A percentile compares a stretch with the other conserved stretches of the same genome.
These are phyloP conservation scores for Apiospora sp. DNA, from an alignment of 2,329 filamentous ascomycete genomes.

Conservation along the genomic window DNA sequence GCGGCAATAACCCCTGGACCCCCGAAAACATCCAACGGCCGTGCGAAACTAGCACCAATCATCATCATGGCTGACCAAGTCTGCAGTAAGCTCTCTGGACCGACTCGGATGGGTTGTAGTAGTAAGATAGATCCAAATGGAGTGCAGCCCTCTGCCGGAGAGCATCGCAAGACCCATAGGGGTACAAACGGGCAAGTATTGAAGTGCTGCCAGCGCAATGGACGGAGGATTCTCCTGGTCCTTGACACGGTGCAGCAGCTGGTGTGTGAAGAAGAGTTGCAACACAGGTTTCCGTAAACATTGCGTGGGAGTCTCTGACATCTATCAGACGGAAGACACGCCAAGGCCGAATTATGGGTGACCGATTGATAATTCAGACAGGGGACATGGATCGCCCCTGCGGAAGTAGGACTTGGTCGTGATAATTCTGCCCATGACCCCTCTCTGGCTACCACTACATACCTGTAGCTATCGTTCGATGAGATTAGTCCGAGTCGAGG, in stretches of 20 bases:
- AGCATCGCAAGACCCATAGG: not conserved
- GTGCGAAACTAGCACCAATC: constrained; percentile 13
- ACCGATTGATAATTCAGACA: constrained; percentile 5
- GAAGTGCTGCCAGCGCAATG: not conserved
- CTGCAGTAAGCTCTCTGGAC: not conserved
- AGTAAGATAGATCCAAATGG: not conserved
- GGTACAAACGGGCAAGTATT: not conserved
- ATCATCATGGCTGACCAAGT: not conserved
- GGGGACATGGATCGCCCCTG: constrained; percentile 8
- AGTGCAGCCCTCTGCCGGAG: not conserved
- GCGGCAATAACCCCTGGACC: constrained; percentile 9
- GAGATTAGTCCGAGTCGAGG: not conserved
- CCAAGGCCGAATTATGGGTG: not conserved
- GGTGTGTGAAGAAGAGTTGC: not conserved
- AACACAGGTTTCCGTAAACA: not conserved
- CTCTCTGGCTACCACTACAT: not conserved
- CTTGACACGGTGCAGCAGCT: not conserved
- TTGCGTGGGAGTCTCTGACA: not conserved
- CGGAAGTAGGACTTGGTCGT: not conserved
- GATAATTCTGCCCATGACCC: not conserved
- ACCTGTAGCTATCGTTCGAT: not conserved
- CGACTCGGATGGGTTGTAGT: not conserved
- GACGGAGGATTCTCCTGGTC: not conserved
- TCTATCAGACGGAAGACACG: not conserved
- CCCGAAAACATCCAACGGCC: constrained; percentile 7